A percentile compares a stretch with the other conserved stretches of the same genome.
phyloP scores from a whole-genome alignment of 2,329 filamentous ascomycete genomes.

The Fusarium sp. region DNA sequence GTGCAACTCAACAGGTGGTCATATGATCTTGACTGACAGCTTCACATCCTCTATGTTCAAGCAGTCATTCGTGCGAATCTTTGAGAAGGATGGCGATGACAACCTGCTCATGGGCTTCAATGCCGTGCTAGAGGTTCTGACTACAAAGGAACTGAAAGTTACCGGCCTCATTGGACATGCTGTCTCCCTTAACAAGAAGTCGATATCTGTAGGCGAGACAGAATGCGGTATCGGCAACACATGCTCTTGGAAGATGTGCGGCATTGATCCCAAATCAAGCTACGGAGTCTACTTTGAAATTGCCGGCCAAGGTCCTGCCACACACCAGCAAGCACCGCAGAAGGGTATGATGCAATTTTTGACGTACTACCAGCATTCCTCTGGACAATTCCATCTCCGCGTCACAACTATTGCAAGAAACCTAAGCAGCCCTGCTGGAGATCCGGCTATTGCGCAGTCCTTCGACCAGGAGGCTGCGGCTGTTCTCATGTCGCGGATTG shows the following conservation, averaged over 20 bases:
- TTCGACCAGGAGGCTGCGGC: constrained; percentile 99
- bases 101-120: constrained; percentile 99
- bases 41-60: constrained; percentile 99
- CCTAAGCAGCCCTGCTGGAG: constrained; percentile 92
- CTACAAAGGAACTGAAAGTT: constrained; percentile 98
- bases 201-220: constrained; percentile 94
- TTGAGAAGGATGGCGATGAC: constrained; percentile 96
- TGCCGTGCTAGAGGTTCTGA: constrained; percentile 93
- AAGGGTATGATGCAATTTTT: constrained; percentile 98
- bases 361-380: constrained; percentile 98
- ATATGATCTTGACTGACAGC: constrained; percentile 98
- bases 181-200: constrained; percentile 98
- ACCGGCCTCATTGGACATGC: constrained; percentile 97
- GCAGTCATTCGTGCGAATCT: constrained; percentile 96
- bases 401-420: constrained; percentile 95
- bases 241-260: constrained; percentile 99
- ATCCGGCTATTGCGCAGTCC: constrained; percentile 94
- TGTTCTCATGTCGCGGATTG: constrained; percentile 98
- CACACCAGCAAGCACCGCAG: constrained; percentile 88
- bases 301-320: constrained; percentile 89
- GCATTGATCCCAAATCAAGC: constrained; percentile 92
- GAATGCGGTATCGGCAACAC: constrained; percentile 99
- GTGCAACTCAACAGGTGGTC: constrained; percentile 94
- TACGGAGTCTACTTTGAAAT: constrained; percentile 99
- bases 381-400: constrained; percentile 94